These are phyloP conservation scores for Citrus mangshanensis DNA, from an alignment of 345 rosid species.

Conservation along the genomic window DNA sequence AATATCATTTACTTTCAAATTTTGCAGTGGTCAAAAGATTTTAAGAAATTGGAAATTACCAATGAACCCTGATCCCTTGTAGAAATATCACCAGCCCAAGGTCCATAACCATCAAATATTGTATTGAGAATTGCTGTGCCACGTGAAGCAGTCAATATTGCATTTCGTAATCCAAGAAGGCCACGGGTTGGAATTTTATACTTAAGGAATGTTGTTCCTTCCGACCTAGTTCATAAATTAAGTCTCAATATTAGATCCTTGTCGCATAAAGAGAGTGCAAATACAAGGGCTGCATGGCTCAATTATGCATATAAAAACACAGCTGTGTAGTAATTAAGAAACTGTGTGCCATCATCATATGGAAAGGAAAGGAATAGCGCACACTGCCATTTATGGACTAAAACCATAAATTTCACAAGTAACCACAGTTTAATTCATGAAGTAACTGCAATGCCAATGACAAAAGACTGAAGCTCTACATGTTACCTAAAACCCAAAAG, in stretches of 20 bases:
- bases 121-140: constrained; percentile 96
- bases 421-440: background rate
- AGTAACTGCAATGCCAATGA: background rate
- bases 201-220: constrained; percentile 75
- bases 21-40: background rate
- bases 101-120: constrained; percentile 83
- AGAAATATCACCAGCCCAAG: constrained; percentile 85
- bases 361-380: background rate
- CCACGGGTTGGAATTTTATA: constrained; percentile 98
- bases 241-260: constrained; percentile 1
- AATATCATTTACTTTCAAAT: constrained; percentile 10
- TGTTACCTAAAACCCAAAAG: background rate
- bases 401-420: background rate
- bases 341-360: background rate
- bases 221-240: constrained; percentile 45
- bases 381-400: background rate
- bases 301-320: background rate
- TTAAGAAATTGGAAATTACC: constrained; percentile 47
- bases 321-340: background rate
- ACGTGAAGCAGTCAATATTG: constrained; percentile 94
- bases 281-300: background rate
- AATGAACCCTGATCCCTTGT: constrained; percentile 91
- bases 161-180: constrained; percentile 94
- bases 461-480: background rate
- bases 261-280: background rate